Conservation (phyloP, 1,284 basidiomycete species). For the Rugosomyces carneus region DNA sequence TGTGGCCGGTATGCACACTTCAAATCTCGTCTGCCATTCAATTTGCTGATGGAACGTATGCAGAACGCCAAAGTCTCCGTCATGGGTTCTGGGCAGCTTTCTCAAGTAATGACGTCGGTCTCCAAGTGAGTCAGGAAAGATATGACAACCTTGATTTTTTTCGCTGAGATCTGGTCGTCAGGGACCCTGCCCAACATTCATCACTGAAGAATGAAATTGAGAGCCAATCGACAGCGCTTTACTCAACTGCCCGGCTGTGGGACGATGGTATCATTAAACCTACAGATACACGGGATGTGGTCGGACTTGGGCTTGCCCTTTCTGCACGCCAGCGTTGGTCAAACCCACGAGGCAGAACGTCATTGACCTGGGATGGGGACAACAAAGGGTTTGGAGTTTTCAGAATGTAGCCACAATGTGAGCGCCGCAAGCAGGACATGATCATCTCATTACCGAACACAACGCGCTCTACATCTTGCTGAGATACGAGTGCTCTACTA, state of each 20-base stretch:
- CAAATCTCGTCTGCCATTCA: constrained; percentile 66
- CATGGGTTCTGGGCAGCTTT: constrained; percentile 92
- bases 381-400: constrained; percentile 82
- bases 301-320: constrained; percentile 81
- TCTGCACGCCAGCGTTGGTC: constrained; percentile 42
- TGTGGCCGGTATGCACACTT: constrained; percentile 81
- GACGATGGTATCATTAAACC: constrained; percentile 94
- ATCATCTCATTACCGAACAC: too few species aligned
- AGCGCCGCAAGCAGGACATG: too few species aligned
- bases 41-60: not conserved
- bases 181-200: constrained; percentile 71
- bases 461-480: too few species aligned
- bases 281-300: constrained; percentile 82
- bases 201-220: constrained; percentile 80
- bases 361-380: constrained; percentile 67
- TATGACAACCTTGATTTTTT: not conserved
- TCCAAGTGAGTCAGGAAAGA: constrained; percentile 52
- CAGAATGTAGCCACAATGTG: constrained; percentile 89
- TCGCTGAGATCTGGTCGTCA: constrained; percentile 22
- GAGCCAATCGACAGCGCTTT: constrained; percentile 78
- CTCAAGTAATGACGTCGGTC: constrained; percentile 87
- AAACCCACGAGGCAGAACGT: constrained; percentile 14
- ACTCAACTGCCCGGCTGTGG: constrained; percentile 88
- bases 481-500: not conserved
- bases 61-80: constrained; percentile 93